Conservation (phyloP, 352 stramenopile genomes). For the Phytophthora melonis region DNA sequence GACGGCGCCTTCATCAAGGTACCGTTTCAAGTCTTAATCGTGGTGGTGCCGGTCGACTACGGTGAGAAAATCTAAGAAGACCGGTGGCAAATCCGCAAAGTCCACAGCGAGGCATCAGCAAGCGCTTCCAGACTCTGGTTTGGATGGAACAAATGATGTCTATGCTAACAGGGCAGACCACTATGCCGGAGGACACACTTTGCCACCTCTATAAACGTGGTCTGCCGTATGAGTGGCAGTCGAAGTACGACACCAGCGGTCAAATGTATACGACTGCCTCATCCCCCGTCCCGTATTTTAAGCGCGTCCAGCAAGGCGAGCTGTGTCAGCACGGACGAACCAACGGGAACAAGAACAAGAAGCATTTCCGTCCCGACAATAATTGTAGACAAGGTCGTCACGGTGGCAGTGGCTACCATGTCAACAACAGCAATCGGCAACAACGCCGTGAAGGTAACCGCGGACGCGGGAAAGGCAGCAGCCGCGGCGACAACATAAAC, state of each 20-base stretch:
- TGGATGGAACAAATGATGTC: too few species aligned
- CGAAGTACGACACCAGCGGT: too few species aligned
- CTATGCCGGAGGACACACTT: too few species aligned
- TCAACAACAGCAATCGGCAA: neutral
- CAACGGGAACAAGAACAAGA: too few species aligned
- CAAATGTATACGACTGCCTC: too few species aligned
- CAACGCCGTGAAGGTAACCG: neutral
- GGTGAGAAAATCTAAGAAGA: neutral
- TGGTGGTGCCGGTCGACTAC: neutral
- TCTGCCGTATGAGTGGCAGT: too few species aligned
- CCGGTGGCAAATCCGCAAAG: neutral
- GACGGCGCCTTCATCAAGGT: neutral
- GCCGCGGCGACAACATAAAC: neutral
- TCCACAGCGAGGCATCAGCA: too few species aligned
- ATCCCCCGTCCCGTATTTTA: neutral
- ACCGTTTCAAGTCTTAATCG: neutral
- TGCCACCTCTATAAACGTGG: too few species aligned
- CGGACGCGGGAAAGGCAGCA: neutral
- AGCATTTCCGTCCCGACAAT: neutral
- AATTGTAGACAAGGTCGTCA: neutral
- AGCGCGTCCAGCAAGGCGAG: neutral
- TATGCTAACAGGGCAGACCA: too few species aligned
- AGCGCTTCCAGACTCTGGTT: too few species aligned
- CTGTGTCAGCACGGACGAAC: too few species aligned
- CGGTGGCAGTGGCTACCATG: too few species aligned